A percentile compares a stretch with the other conserved stretches of the same genome.
Evolutionary conservation across 805 yeast species (phyloP).

Genomic region (Metschnikowia chrysomelidarum): DNA sequence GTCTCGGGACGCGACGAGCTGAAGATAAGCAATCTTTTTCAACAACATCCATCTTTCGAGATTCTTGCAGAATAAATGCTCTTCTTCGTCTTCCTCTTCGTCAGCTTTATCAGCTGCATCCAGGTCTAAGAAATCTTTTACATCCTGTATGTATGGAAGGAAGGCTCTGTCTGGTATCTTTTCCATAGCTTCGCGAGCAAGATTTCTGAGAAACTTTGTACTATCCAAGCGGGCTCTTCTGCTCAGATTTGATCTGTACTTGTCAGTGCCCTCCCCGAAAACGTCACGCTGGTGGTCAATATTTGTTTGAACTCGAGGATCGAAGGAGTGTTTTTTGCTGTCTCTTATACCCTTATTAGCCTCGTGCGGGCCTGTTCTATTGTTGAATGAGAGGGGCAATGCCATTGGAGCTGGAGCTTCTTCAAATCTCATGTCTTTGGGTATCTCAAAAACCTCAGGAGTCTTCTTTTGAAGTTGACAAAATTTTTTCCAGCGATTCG

Average conservation of each 20-base stretch:
- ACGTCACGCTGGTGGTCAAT: conserved; percentile 69
- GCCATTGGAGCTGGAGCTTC: conserved; percentile 32
- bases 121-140: conserved; percentile 52
- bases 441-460: conserved; percentile 11
- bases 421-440: conserved; percentile 27
- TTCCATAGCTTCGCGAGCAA: conserved; percentile 51
- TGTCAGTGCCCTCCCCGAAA: conserved; percentile 71
- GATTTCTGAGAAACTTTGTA: conserved; percentile 51
- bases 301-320: conserved; percentile 73
- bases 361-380: conserved; percentile 71
- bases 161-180: conserved; percentile 32
- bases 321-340: conserved; percentile 74
- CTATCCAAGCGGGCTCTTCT: conserved; percentile 52
- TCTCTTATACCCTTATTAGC: conserved; percentile 86
- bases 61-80: conserved; percentile 41
- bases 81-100: conserved; percentile 39
- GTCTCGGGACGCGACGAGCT: conserved; percentile 58
- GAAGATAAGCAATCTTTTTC: conserved; percentile 68
- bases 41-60: conserved; percentile 67
- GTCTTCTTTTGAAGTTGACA: conserved; percentile 15
- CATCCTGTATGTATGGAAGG: conserved; percentile 58
- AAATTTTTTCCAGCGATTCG: conserved; percentile 43
- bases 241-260: conserved; percentile 47
- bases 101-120: conserved; percentile 37
- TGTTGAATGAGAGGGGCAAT: conserved; percentile 67